phyloP scores from a whole-genome alignment of 768 basidiomycete genomes.

The Dendrothele bispora region DNA sequence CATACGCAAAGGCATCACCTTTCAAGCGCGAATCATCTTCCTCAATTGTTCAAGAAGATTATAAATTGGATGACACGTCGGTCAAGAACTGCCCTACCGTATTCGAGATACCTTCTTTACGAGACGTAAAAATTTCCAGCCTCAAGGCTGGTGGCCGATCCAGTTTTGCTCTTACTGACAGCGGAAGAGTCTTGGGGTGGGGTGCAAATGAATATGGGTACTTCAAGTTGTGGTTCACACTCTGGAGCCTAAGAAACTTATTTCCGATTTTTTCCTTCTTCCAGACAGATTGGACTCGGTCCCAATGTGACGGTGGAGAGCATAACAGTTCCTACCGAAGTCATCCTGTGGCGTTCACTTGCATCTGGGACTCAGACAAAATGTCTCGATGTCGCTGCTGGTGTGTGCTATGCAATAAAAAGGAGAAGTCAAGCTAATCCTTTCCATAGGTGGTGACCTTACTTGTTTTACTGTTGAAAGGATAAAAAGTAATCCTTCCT shows the following conservation, averaged over 20 bases:
- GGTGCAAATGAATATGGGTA: conserved; percentile 89
- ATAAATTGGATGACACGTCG: conserved; percentile 32
- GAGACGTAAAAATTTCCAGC: conserved; percentile 61
- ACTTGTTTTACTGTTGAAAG: conserved; percentile 77
- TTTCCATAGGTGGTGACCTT: conserved; percentile 63
- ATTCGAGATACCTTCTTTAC: conserved; percentile 76
- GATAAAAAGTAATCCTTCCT: conserved; percentile 13
- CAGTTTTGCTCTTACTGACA: conserved; percentile 67
- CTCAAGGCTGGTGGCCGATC: conserved; percentile 70
- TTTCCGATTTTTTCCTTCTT: background rate
- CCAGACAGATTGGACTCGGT: conserved; percentile 82
- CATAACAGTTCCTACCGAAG: conserved; percentile 83
- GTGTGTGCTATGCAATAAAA: conserved; percentile 28
- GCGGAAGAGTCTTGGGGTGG: conserved; percentile 82
- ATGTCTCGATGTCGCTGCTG: conserved; percentile 68
- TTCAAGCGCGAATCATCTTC: conserved; percentile 29
- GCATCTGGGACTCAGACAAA: conserved; percentile 50
- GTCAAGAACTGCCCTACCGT: conserved; percentile 48
- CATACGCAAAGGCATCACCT: conserved; percentile 46
- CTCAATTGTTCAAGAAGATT: conserved; percentile 25
- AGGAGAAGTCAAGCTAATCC: conserved; percentile 1
- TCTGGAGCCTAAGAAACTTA: background rate
- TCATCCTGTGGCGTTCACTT: conserved; percentile 65
- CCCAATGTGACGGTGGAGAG: conserved; percentile 58
- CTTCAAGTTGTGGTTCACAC: conserved; percentile 18